Conservation (phyloP, 441 rosid species). For the Brassica balearica region DNA sequence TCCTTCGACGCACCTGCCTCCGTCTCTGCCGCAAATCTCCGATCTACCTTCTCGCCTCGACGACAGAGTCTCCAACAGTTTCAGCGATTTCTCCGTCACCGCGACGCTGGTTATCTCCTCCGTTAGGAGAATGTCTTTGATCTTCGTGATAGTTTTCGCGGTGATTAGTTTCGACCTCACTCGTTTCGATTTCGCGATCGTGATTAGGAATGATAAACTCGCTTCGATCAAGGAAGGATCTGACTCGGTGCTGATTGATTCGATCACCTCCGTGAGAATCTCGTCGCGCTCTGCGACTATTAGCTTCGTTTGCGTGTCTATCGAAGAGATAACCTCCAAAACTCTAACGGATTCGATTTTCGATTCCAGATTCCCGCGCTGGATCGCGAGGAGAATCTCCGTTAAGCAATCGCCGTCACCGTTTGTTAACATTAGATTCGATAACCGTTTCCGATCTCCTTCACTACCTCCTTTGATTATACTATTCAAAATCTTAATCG, state of each 20-base stretch:
- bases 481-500: slow-evolving; percentile 52
- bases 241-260: slow-evolving; percentile 43
- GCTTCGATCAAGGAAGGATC: slow-evolving; percentile 61
- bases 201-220: slow-evolving; percentile 59
- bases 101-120: slow-evolving; percentile 44
- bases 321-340: slow-evolving; percentile 57
- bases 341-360: slow-evolving; percentile 59
- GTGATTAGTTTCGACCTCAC: slow-evolving; percentile 55
- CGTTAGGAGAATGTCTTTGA: slow-evolving; percentile 52
- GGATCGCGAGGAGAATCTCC: slow-evolving; percentile 55
- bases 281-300: slow-evolving; percentile 58
- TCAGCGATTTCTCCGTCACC: slow-evolving; percentile 71
- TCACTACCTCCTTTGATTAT: slow-evolving; percentile 21
- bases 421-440: slow-evolving; percentile 45
- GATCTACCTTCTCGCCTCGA: slow-evolving; percentile 66
- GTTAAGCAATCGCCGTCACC: slow-evolving; percentile 45
- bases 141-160: slow-evolving; percentile 42
- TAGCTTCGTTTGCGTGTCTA: slow-evolving; percentile 48
- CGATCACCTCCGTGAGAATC: slow-evolving; percentile 49
- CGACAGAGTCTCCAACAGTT: slow-evolving; percentile 61
- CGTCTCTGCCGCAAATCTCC: slow-evolving; percentile 46
- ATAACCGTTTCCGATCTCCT: slow-evolving; percentile 46
- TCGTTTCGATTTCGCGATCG: slow-evolving; percentile 57
- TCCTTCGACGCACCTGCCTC: slow-evolving; percentile 52
- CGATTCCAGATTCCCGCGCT: slow-evolving; percentile 48